phyloP scores from a whole-genome alignment of 1,284 basidiomycete genomes.

The Athelia sp. region DNA sequence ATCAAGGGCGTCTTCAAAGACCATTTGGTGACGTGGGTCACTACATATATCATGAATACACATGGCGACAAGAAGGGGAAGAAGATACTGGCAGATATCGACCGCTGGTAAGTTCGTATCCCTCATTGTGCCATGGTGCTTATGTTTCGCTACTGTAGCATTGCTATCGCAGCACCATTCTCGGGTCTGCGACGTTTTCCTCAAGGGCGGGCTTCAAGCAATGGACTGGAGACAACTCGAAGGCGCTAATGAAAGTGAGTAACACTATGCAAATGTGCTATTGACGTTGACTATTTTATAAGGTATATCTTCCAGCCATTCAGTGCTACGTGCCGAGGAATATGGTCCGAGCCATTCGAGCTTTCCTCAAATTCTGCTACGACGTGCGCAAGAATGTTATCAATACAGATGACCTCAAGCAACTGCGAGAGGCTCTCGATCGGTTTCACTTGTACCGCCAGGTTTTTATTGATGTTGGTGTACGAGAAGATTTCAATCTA shows the following conservation, averaged over 20 bases:
- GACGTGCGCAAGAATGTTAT: constrained; percentile 7
- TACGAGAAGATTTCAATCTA: constrained; percentile 12
- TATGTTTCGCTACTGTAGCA: constrained; percentile 2
- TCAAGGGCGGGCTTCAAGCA: constrained; percentile 11
- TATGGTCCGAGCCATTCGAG: constrained; percentile 8
- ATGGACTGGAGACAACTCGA: constrained; percentile 30
- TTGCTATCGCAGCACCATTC: constrained; percentile 4
- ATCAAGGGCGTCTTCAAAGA: constrained; percentile 16
- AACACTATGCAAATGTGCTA: not conserved
- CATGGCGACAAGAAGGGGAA: not conserved
- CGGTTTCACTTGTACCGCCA: constrained; percentile 8
- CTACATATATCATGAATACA: constrained; percentile 3
- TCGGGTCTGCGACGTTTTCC: not conserved
- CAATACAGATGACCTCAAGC: not conserved
- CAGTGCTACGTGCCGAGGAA: constrained; percentile 4
- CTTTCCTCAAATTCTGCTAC: constrained; percentile 13
- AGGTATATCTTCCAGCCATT: constrained; percentile 10
- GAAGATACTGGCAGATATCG: not conserved
- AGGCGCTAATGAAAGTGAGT: constrained; percentile 12
- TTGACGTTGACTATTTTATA: not conserved
- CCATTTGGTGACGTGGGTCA: constrained; percentile 12
- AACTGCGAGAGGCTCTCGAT: not conserved
- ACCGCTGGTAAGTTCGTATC: not conserved
- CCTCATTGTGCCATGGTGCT: no score
- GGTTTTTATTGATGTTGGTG: constrained; percentile 4